Percentiles rank a stretch among this genome's conserved stretches.
Evolutionary conservation across 1,284 basidiomycete species (phyloP).

Genomic region (Lignosus rhinocerotis): DNA sequence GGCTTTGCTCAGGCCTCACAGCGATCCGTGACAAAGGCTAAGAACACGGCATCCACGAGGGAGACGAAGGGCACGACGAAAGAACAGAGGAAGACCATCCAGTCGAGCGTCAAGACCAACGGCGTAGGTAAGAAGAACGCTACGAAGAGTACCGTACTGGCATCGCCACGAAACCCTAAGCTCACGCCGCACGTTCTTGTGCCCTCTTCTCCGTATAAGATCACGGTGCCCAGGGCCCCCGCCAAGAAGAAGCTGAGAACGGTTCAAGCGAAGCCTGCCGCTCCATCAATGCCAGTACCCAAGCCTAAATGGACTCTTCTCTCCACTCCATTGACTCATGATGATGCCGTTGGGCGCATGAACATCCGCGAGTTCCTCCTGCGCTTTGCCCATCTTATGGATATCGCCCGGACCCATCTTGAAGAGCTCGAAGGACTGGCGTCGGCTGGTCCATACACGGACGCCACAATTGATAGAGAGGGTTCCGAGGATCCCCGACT

Average conservation of each 20-base stretch:
- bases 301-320: slow-evolving; percentile 50
- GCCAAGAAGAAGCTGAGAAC: slow-evolving; percentile 17
- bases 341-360: slow-evolving; percentile 59
- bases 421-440: slow-evolving; percentile 67
- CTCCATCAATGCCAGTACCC: slow-evolving; percentile 30
- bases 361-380: slow-evolving; percentile 72
- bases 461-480: slow-evolving; percentile 17
- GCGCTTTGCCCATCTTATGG: slow-evolving; percentile 57
- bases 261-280: slow-evolving; percentile 27
- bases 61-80: neutral
- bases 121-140: neutral
- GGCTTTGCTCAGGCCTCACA: neutral
- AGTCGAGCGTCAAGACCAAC: neutral
- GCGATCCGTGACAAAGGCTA: neutral
- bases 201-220: slow-evolving; percentile 20
- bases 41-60: neutral
- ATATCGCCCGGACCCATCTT: slow-evolving; percentile 53
- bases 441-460: slow-evolving; percentile 31
- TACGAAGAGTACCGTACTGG: neutral
- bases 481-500: slow-evolving; percentile 42
- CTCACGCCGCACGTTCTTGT: slow-evolving; percentile 13
- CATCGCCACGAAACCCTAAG: neutral
- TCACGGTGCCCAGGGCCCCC: slow-evolving; percentile 14
- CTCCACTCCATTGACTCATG: slow-evolving; percentile 42
- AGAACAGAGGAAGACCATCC: neutral